Evolutionary conservation across 176 grass and related monocot species (phyloP).

Genomic region (Carex kokanica): DNA sequence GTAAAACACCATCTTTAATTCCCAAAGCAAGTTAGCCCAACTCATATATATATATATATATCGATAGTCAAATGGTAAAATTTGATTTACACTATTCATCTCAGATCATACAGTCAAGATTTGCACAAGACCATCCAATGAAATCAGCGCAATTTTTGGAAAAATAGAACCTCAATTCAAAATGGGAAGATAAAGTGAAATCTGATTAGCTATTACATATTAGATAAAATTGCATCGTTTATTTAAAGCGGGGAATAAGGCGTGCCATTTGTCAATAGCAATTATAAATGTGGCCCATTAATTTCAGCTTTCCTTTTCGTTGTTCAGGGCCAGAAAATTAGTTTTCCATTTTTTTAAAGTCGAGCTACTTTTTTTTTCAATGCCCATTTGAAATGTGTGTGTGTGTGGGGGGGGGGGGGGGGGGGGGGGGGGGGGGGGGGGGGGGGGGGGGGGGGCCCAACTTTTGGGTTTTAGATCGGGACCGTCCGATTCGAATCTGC

Average conservation of each 20-base stretch:
- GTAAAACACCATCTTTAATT: no score
- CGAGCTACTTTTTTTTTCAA: no score
- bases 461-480: no score
- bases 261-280: not conserved
- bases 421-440: no score
- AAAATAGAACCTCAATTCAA: not conserved
- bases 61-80: not conserved
- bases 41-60: not conserved
- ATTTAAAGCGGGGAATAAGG: no score
- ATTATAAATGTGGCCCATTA: not conserved
- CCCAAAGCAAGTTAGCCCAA: no score
- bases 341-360: not conserved
- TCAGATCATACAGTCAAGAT: not conserved
- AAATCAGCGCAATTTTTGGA: not conserved
- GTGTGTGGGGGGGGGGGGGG: no score
- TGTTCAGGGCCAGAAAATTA: not conserved
- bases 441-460: no score
- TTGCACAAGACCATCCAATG: not conserved
- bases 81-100: not conserved
- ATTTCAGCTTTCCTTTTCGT: constrained; percentile 10
- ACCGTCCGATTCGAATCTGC: no score
- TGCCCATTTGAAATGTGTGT: no score
- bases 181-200: not conserved
- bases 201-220: no score
- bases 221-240: no score